Evolutionary conservation across 805 yeast species (phyloP), one percentile per base, ranked within the genome.

Genomic region (Saturnispora besseyi): DNA sequence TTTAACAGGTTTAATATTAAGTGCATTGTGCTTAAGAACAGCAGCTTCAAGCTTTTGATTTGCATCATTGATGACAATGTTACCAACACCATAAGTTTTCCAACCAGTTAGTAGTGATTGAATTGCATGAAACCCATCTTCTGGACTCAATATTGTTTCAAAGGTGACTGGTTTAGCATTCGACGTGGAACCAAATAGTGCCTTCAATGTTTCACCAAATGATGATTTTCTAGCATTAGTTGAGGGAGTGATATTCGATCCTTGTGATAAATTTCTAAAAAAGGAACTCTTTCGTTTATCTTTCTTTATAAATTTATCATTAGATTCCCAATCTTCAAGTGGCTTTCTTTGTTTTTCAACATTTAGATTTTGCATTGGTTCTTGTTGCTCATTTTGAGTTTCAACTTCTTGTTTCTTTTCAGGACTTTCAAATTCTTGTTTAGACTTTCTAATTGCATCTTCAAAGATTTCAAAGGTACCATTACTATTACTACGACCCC

Each of bases 11-110:
- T 79, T 79, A 58, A 83, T 67, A 44, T 82, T 77, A 57, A 84
- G 67, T 2, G 82, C 70, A 63, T 84, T 84, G 51, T 73, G 71
- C 55, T 76, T 79, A 1, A 87, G 71, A 32, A 84, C 75, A 18
- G 77, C 72, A 48, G 88, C 90, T n/a, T 74, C 75, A 30, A 84
- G 70, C 31, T 69, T 70, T 57, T 68, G 62, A 6, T 68, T 62
- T 4, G 68, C 63, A 21, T 71, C 68, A 55, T 74, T 74, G 43
- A 76, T 65, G 36, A 65, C 68, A 51, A 84, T 71, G 52, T 78
- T 74, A 55, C 75, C 77, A 57, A 84, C 65, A 8, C 93, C 91
- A 58, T 83, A 83, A 52, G 76, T 78, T 12, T 78, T 74, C 93
- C 93, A 84, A 15, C 83, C 79, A 42, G 65, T 70, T 55, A 84